Evolutionary conservation across 768 basidiomycete species (phyloP).

Genomic region (Multifurca ochricompacta): DNA sequence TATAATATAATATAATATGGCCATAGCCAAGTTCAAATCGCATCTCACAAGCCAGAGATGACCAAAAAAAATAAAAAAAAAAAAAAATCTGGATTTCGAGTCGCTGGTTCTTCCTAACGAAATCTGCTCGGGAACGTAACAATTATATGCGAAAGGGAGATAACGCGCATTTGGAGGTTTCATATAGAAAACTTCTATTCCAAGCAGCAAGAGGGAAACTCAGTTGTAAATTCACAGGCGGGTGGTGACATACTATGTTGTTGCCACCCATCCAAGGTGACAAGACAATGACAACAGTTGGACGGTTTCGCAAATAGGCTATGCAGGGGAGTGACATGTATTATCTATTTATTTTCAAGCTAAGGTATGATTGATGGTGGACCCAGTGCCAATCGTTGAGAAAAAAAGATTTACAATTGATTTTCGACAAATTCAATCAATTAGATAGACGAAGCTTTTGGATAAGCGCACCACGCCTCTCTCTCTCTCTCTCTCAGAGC

Average conservation of each 20-base stretch:
- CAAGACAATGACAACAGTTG: not conserved
- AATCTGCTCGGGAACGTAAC: conserved; percentile 7
- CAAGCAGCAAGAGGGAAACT: too few species aligned
- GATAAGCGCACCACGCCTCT: too few species aligned
- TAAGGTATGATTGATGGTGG: not conserved
- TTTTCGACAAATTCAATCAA: not conserved
- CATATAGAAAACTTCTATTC: not conserved
- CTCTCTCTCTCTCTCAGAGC: too few species aligned
- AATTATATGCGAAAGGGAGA: conserved; percentile 4
- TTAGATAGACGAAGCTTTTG: not conserved
- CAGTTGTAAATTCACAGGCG: too few species aligned
- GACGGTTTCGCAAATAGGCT: not conserved
- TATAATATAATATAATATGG: not conserved
- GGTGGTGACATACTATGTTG: not conserved
- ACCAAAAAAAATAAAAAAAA: not conserved
- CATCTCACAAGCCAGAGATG: conserved; percentile 13
- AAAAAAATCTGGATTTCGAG: not conserved
- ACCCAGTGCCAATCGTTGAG: not conserved
- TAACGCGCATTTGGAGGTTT: not conserved
- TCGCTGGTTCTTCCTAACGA: not conserved
- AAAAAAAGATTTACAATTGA: not conserved
- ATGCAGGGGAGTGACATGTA: not conserved
- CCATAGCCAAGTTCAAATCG: not conserved
- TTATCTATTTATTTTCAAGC: not conserved
- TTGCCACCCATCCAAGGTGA: not conserved